Conservation (phyloP, 179 eudicot genomes). For the Spergularia azorica region DNA sequence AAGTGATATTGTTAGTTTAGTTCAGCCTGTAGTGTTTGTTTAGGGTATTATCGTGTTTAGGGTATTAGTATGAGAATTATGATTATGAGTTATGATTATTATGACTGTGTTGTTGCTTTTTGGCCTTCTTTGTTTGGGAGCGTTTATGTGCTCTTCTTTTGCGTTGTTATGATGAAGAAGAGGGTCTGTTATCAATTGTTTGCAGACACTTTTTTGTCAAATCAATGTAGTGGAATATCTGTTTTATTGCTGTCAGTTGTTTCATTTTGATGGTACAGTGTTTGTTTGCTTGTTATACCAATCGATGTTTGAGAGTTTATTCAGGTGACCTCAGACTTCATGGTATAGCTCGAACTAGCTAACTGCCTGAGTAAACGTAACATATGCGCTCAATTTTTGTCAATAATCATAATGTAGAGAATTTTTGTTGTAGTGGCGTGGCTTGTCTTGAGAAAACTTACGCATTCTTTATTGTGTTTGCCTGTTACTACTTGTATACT, state of each 20-base stretch:
- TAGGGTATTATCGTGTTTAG: conserved; percentile 4
- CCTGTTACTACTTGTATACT: too few species aligned
- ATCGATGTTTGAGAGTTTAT: neutral
- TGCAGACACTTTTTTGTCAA: neutral
- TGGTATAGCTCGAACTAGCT: too few species aligned
- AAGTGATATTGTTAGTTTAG: conserved; percentile 21
- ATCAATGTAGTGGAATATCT: neutral
- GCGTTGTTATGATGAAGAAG: neutral
- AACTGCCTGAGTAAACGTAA: too few species aligned
- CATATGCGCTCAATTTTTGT: too few species aligned
- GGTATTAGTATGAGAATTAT: neutral
- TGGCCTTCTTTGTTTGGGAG: neutral
- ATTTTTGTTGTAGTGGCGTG: too few species aligned
- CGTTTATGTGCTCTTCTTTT: neutral
- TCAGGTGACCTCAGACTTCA: too few species aligned
- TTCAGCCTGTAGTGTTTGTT: neutral
- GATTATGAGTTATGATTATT: neutral
- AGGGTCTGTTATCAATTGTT: neutral
- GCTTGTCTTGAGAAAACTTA: too few species aligned
- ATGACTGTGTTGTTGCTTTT: neutral
- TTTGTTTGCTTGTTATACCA: too few species aligned
- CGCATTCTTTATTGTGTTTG: too few species aligned
- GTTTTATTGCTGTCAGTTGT: neutral
- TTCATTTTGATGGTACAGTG: neutral
- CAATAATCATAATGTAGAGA: too few species aligned